Base-by-base conservation (phyloP, 805 yeast genomes). In the Candida saitoana region DNA sequence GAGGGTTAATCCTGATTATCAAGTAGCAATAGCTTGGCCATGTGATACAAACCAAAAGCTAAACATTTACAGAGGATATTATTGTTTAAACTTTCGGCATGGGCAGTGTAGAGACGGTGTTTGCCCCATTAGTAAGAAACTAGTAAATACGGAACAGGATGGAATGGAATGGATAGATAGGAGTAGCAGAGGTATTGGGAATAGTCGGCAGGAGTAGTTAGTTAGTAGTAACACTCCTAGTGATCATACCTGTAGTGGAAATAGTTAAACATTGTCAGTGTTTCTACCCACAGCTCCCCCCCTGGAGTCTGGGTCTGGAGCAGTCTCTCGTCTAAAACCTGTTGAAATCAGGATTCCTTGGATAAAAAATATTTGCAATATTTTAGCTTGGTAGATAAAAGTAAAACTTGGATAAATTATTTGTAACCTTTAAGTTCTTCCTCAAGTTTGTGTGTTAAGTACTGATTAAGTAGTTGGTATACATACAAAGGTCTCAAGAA, bases 301-400 rank as follows among this genome's bases (percentile, higher is more conserved):
- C 39, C 27, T n/a, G n/a, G n/a, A n/a, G n/a, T n/a, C n/a, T n/a
- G n/a, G n/a, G n/a, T n/a, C n/a, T n/a, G n/a, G n/a, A n/a, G n/a
- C n/a, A n/a, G n/a, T n/a, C 9, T 22, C 27, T 22, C 27, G 27
- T 22, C 27, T 22, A 22, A 22, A 22, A 22, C 27, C 27, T 22
- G 27, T 33, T 38, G 20, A 38, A 38, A 38, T 38, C 40, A 38
- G 40, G 40, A 38, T 20, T 19, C 31, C 32, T 29, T 29, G 32
- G 11, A 11, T 29, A 29, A 29, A 29, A 29, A 29, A 29, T 29
- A 29, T 29, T 29, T 29, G n/a, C 16, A 14, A 29, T 9, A 11
- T 29, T 29, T 29, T 29, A 29, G 7, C 16, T 29, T 9, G 16
- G 16, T 29, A 11, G 32, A 29, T 29, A 29, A 29, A 29, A 29